A percentile compares a stretch with the other conserved stretches of the same genome.
phyloP scores from a whole-genome alignment of 768 basidiomycete species.

The Mycena capillaripes region DNA sequence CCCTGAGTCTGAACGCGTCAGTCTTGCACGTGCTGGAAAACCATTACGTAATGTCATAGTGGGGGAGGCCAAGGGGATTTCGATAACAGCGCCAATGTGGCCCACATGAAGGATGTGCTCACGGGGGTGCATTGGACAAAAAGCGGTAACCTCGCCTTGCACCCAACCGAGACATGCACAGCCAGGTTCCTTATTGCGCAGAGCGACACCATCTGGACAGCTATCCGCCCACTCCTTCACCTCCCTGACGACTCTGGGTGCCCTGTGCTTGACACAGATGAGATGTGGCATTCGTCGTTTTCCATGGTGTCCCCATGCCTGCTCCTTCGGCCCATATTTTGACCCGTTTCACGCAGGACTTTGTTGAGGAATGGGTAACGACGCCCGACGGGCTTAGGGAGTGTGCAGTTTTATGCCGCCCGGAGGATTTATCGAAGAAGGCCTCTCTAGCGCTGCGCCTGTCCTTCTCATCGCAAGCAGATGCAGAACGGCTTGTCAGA shows the following conservation, averaged over 20 bases:
- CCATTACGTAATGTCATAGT: too few relatives aligned
- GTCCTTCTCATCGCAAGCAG: not conserved
- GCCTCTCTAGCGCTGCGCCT: not conserved
- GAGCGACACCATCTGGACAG: not conserved
- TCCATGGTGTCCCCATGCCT: slow-evolving; percentile 17
- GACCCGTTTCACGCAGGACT: not conserved
- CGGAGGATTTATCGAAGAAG: not conserved
- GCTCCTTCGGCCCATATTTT: not conserved
- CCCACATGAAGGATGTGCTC: not conserved
- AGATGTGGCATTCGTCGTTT: not conserved
- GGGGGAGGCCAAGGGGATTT: too few relatives aligned
- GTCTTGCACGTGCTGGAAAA: too few relatives aligned
- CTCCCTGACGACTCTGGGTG: not conserved
- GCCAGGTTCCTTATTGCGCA: not conserved
- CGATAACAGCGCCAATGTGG: too few relatives aligned
- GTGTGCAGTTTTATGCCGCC: not conserved
- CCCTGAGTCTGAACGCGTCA: too few relatives aligned
- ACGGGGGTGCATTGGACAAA: not conserved
- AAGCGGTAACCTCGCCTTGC: not conserved
- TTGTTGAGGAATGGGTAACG: not conserved
- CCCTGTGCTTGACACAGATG: not conserved
- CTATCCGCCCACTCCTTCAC: not conserved
- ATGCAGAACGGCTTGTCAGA: not conserved
- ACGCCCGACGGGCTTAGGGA: not conserved
- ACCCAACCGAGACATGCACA: not conserved